Conservation (phyloP, 1,284 basidiomycete genomes). For the Cryptococcus hybrid region DNA sequence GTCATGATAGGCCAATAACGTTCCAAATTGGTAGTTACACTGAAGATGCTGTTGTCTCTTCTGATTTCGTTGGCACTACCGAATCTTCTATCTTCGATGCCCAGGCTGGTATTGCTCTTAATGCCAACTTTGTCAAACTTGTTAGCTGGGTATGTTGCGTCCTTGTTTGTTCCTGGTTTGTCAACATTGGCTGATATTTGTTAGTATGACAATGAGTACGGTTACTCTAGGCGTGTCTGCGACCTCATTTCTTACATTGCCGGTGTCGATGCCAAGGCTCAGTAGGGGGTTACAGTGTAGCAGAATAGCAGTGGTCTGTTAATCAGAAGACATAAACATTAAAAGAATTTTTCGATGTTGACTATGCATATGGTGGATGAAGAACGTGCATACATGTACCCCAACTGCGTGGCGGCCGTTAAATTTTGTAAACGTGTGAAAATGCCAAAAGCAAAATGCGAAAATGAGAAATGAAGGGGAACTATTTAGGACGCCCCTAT, state of each 20-base stretch:
- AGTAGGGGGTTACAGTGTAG: conserved; percentile 3
- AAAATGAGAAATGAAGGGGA: too few relatives aligned
- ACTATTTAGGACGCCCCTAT: too few relatives aligned
- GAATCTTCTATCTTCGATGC: conserved; percentile 90
- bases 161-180: not conserved
- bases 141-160: conserved; percentile 66
- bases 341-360: too few relatives aligned
- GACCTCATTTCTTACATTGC: conserved; percentile 86
- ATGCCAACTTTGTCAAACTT: conserved; percentile 92
- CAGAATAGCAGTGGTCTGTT: too few relatives aligned
- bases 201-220: conserved; percentile 73
- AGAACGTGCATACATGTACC: too few relatives aligned
- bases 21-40: conserved; percentile 62
- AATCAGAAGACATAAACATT: too few relatives aligned
- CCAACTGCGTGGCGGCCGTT: too few relatives aligned
- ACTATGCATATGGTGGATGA: too few relatives aligned
- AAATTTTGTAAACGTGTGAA: too few relatives aligned
- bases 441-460: too few relatives aligned
- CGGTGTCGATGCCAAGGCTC: conserved; percentile 60
- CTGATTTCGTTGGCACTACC: conserved; percentile 82
- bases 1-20: not conserved
- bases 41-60: conserved; percentile 90
- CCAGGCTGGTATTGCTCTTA: conserved; percentile 88
- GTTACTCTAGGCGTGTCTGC: conserved; percentile 92
- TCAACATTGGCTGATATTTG: not conserved